These are phyloP conservation scores for Fusarium coffeatum DNA, from an alignment of 2,329 filamentous ascomycete species.

Conservation along the genomic window DNA sequence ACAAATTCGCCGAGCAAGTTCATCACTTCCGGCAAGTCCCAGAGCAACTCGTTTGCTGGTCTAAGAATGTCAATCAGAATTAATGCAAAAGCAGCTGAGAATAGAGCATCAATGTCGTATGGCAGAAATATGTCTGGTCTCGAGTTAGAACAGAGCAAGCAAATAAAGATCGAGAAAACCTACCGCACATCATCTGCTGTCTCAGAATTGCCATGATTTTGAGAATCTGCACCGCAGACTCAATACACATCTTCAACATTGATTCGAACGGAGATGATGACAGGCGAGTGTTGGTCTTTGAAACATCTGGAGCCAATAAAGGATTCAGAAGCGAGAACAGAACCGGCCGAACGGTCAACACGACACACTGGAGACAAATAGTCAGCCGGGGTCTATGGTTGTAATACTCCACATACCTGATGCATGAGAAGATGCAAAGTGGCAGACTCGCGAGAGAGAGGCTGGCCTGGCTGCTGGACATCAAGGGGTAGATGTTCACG, in stretches of 20 bases:
- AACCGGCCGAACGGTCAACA: constrained; percentile 36
- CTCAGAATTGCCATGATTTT: constrained; percentile 37
- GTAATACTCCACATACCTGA: constrained; percentile 8
- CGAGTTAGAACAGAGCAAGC: not conserved
- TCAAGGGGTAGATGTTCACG: constrained; percentile 25
- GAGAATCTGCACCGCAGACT: constrained; percentile 31
- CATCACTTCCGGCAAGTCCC: constrained; percentile 40
- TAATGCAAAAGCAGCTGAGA: constrained; percentile 36
- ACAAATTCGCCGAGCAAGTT: constrained; percentile 30
- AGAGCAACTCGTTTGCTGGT: constrained; percentile 34
- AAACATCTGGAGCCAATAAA: not conserved
- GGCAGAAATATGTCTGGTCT: constrained; percentile 33
- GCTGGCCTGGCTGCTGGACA: constrained; percentile 13
- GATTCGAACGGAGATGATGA: constrained; percentile 35
- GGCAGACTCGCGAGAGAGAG: constrained; percentile 35
- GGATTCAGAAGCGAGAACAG: constrained; percentile 38
- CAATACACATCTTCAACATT: constrained; percentile 38
- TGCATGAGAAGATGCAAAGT: constrained; percentile 34
- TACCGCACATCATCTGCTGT: constrained; percentile 39
- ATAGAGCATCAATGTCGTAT: constrained; percentile 37
- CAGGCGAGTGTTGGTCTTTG: not conserved
- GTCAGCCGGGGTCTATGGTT: not conserved
- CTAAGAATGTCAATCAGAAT: constrained; percentile 37
- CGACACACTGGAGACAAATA: constrained; percentile 16
- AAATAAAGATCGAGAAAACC: too few relatives aligned